A percentile compares a stretch with the other conserved stretches of the same genome.
phyloP scores from a whole-genome alignment of 805 yeast species.

The Yamadazyma insecticola region DNA sequence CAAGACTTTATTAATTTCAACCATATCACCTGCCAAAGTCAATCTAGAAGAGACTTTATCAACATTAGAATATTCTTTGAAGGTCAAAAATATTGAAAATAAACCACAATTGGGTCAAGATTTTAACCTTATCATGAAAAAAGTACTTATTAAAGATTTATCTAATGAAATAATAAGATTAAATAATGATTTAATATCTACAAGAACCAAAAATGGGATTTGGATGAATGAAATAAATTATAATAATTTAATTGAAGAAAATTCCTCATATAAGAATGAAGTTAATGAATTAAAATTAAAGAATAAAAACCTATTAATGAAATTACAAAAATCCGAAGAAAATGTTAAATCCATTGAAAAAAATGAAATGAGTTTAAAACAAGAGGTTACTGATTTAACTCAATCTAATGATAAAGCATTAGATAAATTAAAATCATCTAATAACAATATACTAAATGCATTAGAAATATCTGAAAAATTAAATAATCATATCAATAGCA shows the following conservation, averaged over 20 bases:
- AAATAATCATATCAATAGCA: not conserved
- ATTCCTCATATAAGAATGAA: constrained; percentile 10
- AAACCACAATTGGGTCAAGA: constrained; percentile 47
- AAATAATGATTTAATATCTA: constrained; percentile 57
- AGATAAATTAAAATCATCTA: not conserved
- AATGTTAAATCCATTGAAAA: constrained; percentile 5
- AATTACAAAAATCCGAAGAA: constrained; percentile 5
- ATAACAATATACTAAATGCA: constrained; percentile 2
- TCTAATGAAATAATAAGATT: constrained; percentile 51
- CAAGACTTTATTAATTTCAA: constrained; percentile 82
- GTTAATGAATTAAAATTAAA: constrained; percentile 10
- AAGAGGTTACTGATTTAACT: not conserved
- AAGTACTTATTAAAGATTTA: constrained; percentile 48
- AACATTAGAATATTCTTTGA: constrained; percentile 82
- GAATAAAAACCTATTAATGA: constrained; percentile 1
- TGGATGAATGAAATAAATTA: constrained; percentile 59
- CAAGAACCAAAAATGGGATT: constrained; percentile 62
- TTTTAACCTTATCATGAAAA: constrained; percentile 43
- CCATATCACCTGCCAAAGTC: constrained; percentile 78
- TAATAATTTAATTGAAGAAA: constrained; percentile 16
- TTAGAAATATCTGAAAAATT: no score
- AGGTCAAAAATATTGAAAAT: constrained; percentile 77
- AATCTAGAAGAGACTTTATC: constrained; percentile 78
- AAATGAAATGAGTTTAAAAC: constrained; percentile 3
- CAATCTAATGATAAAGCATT: not conserved